phyloP scores from a whole-genome alignment of 192 early-diverging fungal species.

The Neocallimastix lanati region DNA sequence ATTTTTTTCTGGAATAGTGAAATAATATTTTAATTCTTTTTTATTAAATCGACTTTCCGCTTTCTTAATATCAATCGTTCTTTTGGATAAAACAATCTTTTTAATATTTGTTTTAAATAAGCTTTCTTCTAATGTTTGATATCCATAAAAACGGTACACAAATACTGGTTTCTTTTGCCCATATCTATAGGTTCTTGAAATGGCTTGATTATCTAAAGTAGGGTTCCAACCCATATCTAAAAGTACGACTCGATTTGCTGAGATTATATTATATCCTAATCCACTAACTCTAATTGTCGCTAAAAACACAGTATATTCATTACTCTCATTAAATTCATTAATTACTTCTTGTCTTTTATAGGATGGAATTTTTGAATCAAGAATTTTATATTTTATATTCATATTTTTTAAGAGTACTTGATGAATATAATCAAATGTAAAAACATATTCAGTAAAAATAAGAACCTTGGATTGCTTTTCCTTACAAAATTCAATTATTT shows the following conservation, averaged over 20 bases:
- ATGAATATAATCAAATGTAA: background rate
- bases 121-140: background rate
- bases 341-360: background rate
- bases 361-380: background rate
- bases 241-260: background rate
- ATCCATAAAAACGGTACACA: background rate
- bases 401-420: background rate
- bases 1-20: background rate
- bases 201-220: background rate
- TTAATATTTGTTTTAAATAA: background rate
- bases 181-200: background rate
- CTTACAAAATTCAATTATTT: background rate
- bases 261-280: background rate
- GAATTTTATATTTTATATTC: background rate
- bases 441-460: background rate
- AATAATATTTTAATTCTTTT: background rate
- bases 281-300: background rate
- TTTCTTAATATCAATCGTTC: background rate
- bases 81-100: background rate
- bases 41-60: background rate
- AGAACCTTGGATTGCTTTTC: background rate
- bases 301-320: background rate
- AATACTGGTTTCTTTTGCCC: background rate
- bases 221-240: background rate
- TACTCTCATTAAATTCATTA: background rate